Conservation (phyloP, 2,329 filamentous ascomycete species). For the Fusarium torulosum region DNA sequence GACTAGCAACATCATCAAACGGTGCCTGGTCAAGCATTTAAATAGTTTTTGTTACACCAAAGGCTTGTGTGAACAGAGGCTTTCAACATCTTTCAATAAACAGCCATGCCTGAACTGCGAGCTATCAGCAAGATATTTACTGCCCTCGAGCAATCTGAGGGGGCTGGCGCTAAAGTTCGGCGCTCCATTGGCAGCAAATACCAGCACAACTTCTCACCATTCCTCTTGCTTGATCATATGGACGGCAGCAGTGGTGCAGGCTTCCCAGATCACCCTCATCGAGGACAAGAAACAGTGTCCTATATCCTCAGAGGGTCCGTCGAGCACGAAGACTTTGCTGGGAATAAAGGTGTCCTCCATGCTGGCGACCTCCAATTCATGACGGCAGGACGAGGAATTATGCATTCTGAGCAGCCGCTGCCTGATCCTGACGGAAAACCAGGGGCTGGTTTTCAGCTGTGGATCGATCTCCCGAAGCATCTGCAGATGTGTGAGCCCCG, state of each 20-base stretch:
- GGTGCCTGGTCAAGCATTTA: no score
- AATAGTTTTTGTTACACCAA: no score
- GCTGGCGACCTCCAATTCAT: constrained; percentile 12
- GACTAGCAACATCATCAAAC: no score
- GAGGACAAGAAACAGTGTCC: constrained; percentile 11
- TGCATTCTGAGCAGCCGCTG: constrained; percentile 12
- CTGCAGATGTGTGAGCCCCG: constrained; percentile 12
- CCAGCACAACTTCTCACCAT: constrained; percentile 10
- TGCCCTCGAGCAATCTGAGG: constrained; percentile 11
- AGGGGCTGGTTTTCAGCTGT: constrained; percentile 7
- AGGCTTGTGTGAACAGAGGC: no score
- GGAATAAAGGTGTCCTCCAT: constrained; percentile 3
- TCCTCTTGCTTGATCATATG: constrained; percentile 16
- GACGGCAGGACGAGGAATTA: constrained; percentile 11
- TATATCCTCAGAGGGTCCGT: constrained; percentile 5
- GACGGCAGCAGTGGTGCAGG: background rate
- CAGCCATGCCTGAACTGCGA: constrained; percentile 2
- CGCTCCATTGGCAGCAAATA: constrained; percentile 5
- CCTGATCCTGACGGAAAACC: background rate
- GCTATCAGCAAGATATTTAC: constrained; percentile 9
- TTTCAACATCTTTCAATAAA: no score
- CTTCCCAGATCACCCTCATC: constrained; percentile 13
- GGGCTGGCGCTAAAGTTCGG: constrained; percentile 1
- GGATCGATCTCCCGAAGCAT: constrained; percentile 14
- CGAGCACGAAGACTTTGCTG: constrained; percentile 16